phyloP scores from a whole-genome alignment of 441 rosid genomes.

The Euphorbia corollata region DNA sequence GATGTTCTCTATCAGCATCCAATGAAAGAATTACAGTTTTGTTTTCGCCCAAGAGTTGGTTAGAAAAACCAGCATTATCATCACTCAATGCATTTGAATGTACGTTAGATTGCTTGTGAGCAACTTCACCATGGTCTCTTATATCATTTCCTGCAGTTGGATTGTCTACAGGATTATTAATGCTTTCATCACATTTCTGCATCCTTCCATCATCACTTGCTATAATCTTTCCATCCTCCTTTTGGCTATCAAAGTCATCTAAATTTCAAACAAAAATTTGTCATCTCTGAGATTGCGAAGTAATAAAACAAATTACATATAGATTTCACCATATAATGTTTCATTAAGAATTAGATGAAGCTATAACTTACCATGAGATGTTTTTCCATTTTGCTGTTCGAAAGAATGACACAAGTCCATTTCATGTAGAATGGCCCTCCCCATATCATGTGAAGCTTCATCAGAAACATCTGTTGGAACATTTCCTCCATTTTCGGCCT shows the following conservation, averaged over 20 bases:
- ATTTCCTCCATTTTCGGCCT: slow-evolving; percentile 7
- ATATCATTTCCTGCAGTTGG: slow-evolving; percentile 13
- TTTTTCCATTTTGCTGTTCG: neutral
- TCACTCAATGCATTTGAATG: slow-evolving; percentile 6
- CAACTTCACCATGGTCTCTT: slow-evolving; percentile 6
- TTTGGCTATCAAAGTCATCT: neutral
- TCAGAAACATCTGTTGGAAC: slow-evolving; percentile 2
- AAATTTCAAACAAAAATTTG: neutral
- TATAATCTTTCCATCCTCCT: neutral
- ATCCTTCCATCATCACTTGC: neutral
- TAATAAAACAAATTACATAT: neutral
- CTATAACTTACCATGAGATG: slow-evolving; percentile 16
- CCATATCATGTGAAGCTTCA: slow-evolving; percentile 1
- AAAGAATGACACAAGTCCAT: neutral
- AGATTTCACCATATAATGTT: neutral
- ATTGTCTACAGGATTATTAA: slow-evolving; percentile 9
- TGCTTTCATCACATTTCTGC: slow-evolving; percentile 1
- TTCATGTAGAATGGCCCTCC: slow-evolving; percentile 8
- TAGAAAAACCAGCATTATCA: slow-evolving; percentile 2
- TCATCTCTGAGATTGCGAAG: neutral
- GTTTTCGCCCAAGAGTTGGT: slow-evolving; percentile 9
- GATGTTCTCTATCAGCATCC: slow-evolving; percentile 14
- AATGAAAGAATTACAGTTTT: neutral
- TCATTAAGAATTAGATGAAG: slow-evolving; percentile 1
- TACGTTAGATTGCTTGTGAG: too few relatives aligned